Evolutionary conservation across 208 protist genomes (phyloP), one percentile per base, ranked within the genome.

Genomic region (Trypanosoma platydactyli): DNA sequence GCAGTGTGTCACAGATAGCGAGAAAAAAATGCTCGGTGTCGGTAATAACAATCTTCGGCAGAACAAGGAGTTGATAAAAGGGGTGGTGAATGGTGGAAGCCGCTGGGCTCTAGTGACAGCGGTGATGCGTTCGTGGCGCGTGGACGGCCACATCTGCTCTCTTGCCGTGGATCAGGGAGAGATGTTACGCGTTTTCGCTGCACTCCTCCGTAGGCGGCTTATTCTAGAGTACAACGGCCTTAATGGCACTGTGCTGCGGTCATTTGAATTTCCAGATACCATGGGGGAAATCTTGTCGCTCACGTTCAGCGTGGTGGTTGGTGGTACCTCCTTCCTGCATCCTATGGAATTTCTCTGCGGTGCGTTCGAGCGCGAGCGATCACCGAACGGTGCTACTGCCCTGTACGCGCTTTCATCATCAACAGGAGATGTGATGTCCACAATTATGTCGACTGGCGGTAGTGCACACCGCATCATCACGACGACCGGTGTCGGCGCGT

Each of bases 171-270:
- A 84, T 25, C 76, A 68, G 38, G 54, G 20, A 45, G 75, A 68
- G 29, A 64, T 45, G n/a, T 33, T 61, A 0, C 69, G 64, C 51
- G 59, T 88, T 41, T 91, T 87, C 52, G 81, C 91, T n/a, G 78
- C 83, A 5, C 73, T 89, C 38, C 61, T 66, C 11, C 71, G 71
- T 22, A 69, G 84, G 44, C 61, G 72, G 12, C 59, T 76, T 38
- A 84, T 95, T 49, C 38, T 83, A 53, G 83, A 92, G 75, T 89
- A 93, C 65, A 90, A 92, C 71, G 74, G 73, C 53, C 80, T 91
- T 51, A 91, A 61, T 60, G 83, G 77, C 20, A 68, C 64, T 29
- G 59, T 72, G 44, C 56, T 91, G 16, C 44, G 78, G 11, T 53
- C 71, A 55, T 80, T 84, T 71, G 66, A 50, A 18, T 88, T 84